Evolutionary conservation across 225 moss, liverwort and hornwort genomes (phyloP).

Genomic region (Physcomitrellopsis africana): DNA sequence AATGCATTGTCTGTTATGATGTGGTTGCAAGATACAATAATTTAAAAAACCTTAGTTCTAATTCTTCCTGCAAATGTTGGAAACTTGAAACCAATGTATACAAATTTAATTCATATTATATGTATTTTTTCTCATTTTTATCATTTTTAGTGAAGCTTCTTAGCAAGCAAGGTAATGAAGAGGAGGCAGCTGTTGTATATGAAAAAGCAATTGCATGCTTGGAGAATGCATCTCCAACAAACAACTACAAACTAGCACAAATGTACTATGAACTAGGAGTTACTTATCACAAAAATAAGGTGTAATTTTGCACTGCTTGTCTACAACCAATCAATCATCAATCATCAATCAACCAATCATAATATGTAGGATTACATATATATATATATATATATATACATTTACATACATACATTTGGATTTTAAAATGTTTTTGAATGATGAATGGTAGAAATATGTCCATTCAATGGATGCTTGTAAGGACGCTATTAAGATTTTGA

Average conservation of each 20-base stretch:
- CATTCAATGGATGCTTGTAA: conserved; percentile 51
- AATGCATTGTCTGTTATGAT: too few species aligned
- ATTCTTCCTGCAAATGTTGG: too few species aligned
- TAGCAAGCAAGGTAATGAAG: conserved; percentile 60
- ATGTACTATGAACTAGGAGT: conserved; percentile 69
- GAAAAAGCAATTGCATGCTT: conserved; percentile 56
- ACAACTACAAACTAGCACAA: conserved; percentile 55
- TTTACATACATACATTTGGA: too few species aligned
- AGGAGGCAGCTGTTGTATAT: conserved; percentile 49
- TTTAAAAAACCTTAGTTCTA: too few species aligned
- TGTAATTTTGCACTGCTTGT: background rate
- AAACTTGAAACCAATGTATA: too few species aligned
- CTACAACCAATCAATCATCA: too few species aligned
- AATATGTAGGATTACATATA: too few species aligned
- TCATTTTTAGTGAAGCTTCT: conserved; percentile 41
- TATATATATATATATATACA: too few species aligned
- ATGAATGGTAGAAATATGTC: conserved; percentile 46
- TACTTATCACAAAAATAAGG: conserved; percentile 61
- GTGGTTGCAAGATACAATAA: too few species aligned
- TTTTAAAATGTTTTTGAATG: too few species aligned
- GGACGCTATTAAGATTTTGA: conserved; percentile 48
- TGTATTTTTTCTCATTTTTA: background rate
- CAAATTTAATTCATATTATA: too few species aligned
- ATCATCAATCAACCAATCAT: too few species aligned
- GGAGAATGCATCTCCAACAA: conserved; percentile 45